Evolutionary conservation across 306 rosid species (phyloP).

Genomic region (Ormosia semicastrata): DNA sequence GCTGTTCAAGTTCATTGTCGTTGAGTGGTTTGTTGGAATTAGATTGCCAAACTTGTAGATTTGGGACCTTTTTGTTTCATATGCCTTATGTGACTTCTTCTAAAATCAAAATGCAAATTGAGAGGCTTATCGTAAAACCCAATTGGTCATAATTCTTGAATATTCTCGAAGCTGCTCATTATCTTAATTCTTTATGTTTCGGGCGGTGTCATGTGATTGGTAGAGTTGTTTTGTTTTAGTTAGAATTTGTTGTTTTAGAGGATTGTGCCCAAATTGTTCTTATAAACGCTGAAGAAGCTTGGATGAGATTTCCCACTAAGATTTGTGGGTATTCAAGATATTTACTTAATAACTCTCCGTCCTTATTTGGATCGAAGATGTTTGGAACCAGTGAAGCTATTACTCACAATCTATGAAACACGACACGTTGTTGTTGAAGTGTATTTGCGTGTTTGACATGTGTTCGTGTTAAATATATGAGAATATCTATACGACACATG

Average conservation of each 20-base stretch:
- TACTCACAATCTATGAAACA: no score
- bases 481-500: no score
- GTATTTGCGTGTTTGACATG: no score
- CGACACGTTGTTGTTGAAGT: no score
- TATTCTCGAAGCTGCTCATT: neutral
- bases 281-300: conserved; percentile 5
- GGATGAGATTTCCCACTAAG: conserved; percentile 12
- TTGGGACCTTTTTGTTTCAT: neutral
- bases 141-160: no score
- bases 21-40: conserved; percentile 23
- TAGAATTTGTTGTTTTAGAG: conserved; percentile 2
- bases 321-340: conserved; percentile 16
- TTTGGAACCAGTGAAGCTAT: no score
- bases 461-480: no score
- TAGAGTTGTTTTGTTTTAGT: conserved; percentile 11
- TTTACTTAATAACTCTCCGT: neutral
- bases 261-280: neutral
- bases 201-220: neutral
- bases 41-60: conserved; percentile 26
- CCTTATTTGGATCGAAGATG: conserved; percentile 44
- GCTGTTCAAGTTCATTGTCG: conserved; percentile 17
- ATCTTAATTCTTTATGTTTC: neutral
- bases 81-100: neutral
- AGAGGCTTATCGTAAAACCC: no score
- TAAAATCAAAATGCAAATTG: no score